These are phyloP conservation scores for Phaeotremella fagi DNA, from an alignment of 768 basidiomycete species.

Conservation along the genomic window DNA sequence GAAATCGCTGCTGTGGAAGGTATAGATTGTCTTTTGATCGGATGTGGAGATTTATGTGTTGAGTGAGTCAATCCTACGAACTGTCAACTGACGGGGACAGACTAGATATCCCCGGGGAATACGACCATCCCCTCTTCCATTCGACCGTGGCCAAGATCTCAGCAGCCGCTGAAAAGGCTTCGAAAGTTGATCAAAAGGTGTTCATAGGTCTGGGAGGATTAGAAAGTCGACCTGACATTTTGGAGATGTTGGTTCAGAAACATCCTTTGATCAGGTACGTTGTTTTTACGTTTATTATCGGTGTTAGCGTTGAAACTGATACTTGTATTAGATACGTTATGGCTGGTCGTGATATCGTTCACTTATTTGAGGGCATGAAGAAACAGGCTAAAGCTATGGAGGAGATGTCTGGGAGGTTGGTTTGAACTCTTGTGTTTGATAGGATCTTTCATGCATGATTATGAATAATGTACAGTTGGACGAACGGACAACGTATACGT, in stretches of 20 bases:
- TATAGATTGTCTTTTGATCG: conserved; percentile 19
- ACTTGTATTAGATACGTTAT: conserved; percentile 17
- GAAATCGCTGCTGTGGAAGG: conserved; percentile 17
- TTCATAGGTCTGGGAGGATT: conserved; percentile 24
- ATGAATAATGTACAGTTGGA: too few relatives aligned
- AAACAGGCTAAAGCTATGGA: conserved; percentile 7
- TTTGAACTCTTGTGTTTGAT: too few relatives aligned
- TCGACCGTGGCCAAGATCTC: conserved; percentile 16
- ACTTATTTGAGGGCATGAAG: conserved; percentile 14
- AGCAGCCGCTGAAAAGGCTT: conserved; percentile 8
- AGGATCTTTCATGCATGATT: too few relatives aligned
- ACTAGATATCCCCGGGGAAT: conserved; percentile 20
- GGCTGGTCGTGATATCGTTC: conserved; percentile 18
- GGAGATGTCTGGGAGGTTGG: not conserved
- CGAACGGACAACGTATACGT: too few relatives aligned
- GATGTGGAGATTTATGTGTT: conserved; percentile 24
- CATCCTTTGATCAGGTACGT: conserved; percentile 17
- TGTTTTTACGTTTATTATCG: not conserved
- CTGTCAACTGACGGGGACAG: conserved; percentile 1
- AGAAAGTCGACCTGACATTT: conserved; percentile 15
- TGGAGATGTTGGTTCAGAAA: conserved; percentile 14
- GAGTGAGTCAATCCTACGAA: conserved; percentile 10
- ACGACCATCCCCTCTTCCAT: conserved; percentile 18
- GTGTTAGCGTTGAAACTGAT: not conserved
- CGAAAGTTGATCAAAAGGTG: conserved; percentile 2